Evolutionary conservation across 208 protist species (phyloP).

Genomic region (Dictyostelium gargantuum): DNA sequence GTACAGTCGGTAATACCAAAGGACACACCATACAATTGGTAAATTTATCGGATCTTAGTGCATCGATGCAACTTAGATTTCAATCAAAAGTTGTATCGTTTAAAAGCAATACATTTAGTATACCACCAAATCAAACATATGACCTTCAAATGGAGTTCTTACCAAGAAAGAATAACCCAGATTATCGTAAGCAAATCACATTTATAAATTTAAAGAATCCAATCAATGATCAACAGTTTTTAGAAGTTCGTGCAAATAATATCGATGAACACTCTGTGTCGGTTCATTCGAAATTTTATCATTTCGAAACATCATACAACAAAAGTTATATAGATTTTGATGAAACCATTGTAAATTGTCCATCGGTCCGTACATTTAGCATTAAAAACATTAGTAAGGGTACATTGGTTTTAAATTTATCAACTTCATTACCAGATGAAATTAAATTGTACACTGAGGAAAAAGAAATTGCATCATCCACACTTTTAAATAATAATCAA

Average conservation of each 20-base stretch:
- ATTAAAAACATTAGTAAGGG: constrained; percentile 69
- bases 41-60: constrained; percentile 76
- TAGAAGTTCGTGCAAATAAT: constrained; percentile 78
- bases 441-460: constrained; percentile 51
- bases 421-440: constrained; percentile 66
- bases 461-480: neutral
- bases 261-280: constrained; percentile 78
- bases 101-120: constrained; percentile 1
- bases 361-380: constrained; percentile 69
- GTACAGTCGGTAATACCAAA: constrained; percentile 55
- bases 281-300: constrained; percentile 81
- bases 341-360: constrained; percentile 69
- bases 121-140: constrained; percentile 56
- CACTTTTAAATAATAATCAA: neutral
- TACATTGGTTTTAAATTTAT: constrained; percentile 56
- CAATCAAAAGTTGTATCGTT: constrained; percentile 76
- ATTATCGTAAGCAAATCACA: constrained; percentile 80
- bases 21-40: constrained; percentile 21
- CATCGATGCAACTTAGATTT: constrained; percentile 50
- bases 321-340: constrained; percentile 73
- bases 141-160: constrained; percentile 69
- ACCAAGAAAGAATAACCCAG: constrained; percentile 78
- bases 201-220: constrained; percentile 75
- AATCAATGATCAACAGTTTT: constrained; percentile 65
- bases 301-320: constrained; percentile 61